Base-by-base conservation (phyloP, 164 flowering plant species). In the Protea cynaroides region DNA sequence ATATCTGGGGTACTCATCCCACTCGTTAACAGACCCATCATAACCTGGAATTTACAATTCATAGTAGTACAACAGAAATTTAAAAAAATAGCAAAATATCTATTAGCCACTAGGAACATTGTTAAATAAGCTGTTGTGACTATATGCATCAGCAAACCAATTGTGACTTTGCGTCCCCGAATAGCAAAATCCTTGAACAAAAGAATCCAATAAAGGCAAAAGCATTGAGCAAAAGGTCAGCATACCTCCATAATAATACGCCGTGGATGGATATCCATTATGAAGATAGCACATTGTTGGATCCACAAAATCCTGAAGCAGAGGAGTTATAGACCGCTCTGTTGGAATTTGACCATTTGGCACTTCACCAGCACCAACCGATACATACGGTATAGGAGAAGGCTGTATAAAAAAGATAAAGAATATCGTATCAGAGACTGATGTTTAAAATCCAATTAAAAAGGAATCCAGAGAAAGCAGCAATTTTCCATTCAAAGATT, bases 1-100 rank as follows among this genome's bases (percentile, higher is more conserved):
- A 58, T 74, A 86, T 79, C 86, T 82, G 14, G 81, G 43, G 56
- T 76, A 79, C 1, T 83, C 89, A 17, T 80, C 84, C 89, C 91
- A 88, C n/a, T 81, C 89, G 65, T 64, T 79, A 12, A 67, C 71
- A 24, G 82, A 37, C 37, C 81, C 87, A 62, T 86, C 88, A 72
- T 82, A 89, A 38, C 82, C 93, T 86, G 56, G 61, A 69, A n/a
- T 68, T 10, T 54, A 51, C 58, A 65, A 44, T 14, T 7, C 34
- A 29, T 49, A 22, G 5, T 9, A 8, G 40, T 60, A 49, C 19
- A 49, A 49, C 18, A 49, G 19, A n/a, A n/a, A n/a, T 18, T 15
- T 10, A 40, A 40, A 40, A 40, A 40, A 40, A 40, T 1, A 8
- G 8, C 46, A 40, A 29, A 2, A 2, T 40, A 9, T 40, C 46